Evolutionary conservation across 257 asterid genomes (phyloP).

Genomic region (Galeopsis tetrahit): DNA sequence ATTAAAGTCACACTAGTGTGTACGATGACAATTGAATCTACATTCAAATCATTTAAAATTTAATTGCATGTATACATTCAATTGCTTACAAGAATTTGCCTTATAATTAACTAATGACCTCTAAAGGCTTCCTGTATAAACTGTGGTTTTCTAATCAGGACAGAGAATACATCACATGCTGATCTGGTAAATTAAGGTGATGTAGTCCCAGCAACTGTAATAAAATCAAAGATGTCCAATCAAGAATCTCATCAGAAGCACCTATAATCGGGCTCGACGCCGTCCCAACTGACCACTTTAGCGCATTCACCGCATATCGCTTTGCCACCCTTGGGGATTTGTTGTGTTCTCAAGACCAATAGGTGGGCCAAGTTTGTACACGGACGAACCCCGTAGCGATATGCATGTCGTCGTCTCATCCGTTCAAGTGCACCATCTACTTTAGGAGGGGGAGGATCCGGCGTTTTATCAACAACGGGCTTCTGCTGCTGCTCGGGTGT

Average conservation of each 20-base stretch:
- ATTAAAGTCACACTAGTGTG: too few species aligned
- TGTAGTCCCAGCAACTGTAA: slow-evolving; percentile 2
- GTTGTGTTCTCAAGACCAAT: slow-evolving; percentile 69
- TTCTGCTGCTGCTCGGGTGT: slow-evolving; percentile 44
- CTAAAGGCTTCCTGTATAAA: slow-evolving; percentile 28
- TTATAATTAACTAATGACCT: not conserved
- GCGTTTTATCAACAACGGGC: slow-evolving; percentile 35
- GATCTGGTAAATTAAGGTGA: slow-evolving; percentile 6
- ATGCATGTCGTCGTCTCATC: slow-evolving; percentile 49
- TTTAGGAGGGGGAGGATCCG: slow-evolving; percentile 36
- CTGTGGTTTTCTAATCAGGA: slow-evolving; percentile 23
- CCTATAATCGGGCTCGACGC: slow-evolving; percentile 44
- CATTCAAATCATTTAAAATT: too few species aligned
- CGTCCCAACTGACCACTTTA: slow-evolving; percentile 70
- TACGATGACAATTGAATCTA: too few species aligned
- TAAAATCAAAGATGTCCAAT: slow-evolving; percentile 2
- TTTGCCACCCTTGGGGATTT: slow-evolving; percentile 59
- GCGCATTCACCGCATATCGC: slow-evolving; percentile 95
- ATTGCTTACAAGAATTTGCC: too few species aligned
- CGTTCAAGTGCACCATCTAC: slow-evolving; percentile 43
- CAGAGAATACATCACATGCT: slow-evolving; percentile 12
- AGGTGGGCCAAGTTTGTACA: slow-evolving; percentile 84
- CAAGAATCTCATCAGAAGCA: slow-evolving; percentile 4
- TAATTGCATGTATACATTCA: too few species aligned
- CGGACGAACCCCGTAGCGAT: slow-evolving; percentile 48